Percentiles rank a stretch among this genome's conserved stretches.
These are phyloP conservation scores for Ophiocordyceps camponoti-floridani DNA, from an alignment of 2,329 filamentous ascomycete genomes.

Conservation along the genomic window DNA sequence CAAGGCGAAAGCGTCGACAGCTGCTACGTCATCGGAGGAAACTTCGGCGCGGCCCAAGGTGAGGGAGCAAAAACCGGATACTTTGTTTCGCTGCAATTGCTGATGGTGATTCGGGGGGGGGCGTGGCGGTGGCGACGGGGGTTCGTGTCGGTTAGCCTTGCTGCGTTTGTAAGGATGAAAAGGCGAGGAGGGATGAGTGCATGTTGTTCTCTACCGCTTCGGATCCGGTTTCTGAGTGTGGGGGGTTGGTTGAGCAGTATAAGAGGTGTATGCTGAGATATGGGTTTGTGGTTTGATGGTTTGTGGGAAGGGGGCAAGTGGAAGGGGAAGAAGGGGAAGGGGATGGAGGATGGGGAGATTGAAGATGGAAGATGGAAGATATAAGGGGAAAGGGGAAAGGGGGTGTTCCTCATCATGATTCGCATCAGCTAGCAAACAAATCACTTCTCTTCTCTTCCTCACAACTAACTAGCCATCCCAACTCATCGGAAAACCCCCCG, in stretches of 20 bases:
- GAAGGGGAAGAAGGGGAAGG: too few relatives aligned
- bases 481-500: too few relatives aligned
- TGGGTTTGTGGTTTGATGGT: conserved; percentile 54
- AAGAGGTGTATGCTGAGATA: conserved; percentile 83
- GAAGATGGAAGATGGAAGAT: too few relatives aligned
- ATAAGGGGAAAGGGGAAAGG: too few relatives aligned
- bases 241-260: conserved; percentile 68
- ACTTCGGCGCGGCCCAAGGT: conserved; percentile 24
- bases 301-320: too few relatives aligned
- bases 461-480: too few relatives aligned
- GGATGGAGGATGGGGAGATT: too few relatives aligned
- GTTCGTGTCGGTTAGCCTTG: conserved; percentile 40
- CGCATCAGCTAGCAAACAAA: too few relatives aligned
- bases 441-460: too few relatives aligned
- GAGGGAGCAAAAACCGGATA: neutral
- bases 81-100: neutral
- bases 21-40: conserved; percentile 3
- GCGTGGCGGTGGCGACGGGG: neutral
- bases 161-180: conserved; percentile 95
- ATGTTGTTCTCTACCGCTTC: conserved; percentile 88
- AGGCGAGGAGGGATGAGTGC: conserved; percentile 84
- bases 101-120: too few relatives aligned
- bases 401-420: too few relatives aligned
- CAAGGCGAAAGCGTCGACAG: conserved; percentile 1
- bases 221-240: conserved; percentile 72